Base-by-base conservation (phyloP, 192 early-diverging fungal species). In the Pilaira anomala region DNA sequence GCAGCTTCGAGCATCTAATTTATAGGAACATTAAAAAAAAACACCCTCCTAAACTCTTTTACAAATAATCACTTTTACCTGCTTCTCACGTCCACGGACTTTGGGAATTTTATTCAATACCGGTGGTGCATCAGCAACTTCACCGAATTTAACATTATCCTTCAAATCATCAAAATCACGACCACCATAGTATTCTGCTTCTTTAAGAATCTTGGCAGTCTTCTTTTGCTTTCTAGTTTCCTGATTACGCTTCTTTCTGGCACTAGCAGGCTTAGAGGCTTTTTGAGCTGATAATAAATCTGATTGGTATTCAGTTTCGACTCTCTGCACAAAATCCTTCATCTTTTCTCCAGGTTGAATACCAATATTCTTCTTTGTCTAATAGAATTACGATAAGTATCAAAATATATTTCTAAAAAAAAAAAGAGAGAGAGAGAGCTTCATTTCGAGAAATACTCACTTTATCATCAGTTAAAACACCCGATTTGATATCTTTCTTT, bases 81-180 rank as follows among this genome's bases (percentile, higher is more conserved):
- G 65, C 63, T 77, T 78, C 25, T 71, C 68, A n/a, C 68, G 68
- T 21, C 71, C 74, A 61, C 78, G 71, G 42, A 71, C 78, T 39
- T 83, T 79, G 40, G 77, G 76, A 8, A 80, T 18, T 8, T 75
- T 64, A 28, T 68, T 81, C 18, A 85, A 41, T 0, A 52, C 66
- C 1, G 83, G 83, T 22, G 83, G 83, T 45, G 83, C 83, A 30
- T 81, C 68, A 0, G 70, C 83, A 12, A 83, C 74, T 33, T 85
- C 83, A 55, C 80, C 80, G 26, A 85, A 78, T 36, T 74, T 70
- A 12, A 85, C 69, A 21, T 76, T 69, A 50, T 85, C 83, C 44
- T 77, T 44, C 19, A 85, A 75, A 9, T 80, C 73, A 54, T 79
- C 77, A 56, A 73, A 85, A 48, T 85, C 78, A 24, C 70, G 70